Percentiles rank a stretch among this genome's conserved stretches.
phyloP scores from a whole-genome alignment of 2,329 filamentous ascomycete genomes.

The Fusarium palustre region DNA sequence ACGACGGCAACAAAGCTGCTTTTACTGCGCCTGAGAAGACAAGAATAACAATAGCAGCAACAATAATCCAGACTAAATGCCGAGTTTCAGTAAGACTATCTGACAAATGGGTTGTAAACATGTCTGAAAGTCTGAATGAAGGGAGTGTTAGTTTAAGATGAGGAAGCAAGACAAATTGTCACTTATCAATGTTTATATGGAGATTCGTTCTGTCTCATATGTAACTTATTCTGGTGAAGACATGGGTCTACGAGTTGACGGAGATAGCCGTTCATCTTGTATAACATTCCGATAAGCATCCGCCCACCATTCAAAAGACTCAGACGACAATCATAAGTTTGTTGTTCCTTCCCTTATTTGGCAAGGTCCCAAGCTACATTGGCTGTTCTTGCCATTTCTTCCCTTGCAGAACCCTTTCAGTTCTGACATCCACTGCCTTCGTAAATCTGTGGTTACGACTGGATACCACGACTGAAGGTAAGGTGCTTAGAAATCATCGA shows the following conservation, averaged over 20 bases:
- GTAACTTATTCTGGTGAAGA: background rate
- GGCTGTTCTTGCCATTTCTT: background rate
- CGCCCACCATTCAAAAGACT: background rate
- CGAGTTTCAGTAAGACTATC: background rate
- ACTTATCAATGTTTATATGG: background rate
- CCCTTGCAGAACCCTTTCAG: background rate
- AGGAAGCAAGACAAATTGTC: too few relatives aligned
- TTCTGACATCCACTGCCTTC: background rate
- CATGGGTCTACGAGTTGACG: background rate
- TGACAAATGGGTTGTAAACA: background rate
- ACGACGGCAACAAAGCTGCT: background rate
- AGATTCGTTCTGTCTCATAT: background rate
- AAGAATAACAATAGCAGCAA: background rate
- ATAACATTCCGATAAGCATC: background rate
- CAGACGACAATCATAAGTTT: background rate
- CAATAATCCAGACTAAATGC: background rate
- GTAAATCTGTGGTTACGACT: background rate
- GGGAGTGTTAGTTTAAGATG: background rate
- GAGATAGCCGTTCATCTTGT: background rate
- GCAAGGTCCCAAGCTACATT: background rate
- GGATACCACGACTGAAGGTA: background rate
- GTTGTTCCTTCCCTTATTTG: background rate
- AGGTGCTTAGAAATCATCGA: background rate
- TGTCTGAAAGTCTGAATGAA: background rate
- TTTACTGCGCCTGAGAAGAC: background rate